These are phyloP conservation scores for Fusarium hainanense DNA, from an alignment of 2,329 filamentous ascomycete species.

Conservation along the genomic window DNA sequence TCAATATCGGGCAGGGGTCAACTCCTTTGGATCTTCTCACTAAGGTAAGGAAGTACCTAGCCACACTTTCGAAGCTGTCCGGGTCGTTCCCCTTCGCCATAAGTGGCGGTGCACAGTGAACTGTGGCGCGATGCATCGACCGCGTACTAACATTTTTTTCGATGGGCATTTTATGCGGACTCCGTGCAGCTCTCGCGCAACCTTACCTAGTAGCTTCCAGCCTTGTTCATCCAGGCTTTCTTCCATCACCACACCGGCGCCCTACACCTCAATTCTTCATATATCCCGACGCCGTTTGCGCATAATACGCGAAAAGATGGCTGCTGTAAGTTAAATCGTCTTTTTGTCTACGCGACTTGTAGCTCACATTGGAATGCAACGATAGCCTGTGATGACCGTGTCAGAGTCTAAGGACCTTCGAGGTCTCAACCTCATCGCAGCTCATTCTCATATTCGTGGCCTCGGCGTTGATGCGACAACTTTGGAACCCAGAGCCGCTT, in stretches of 20 bases:
- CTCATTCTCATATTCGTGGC: slow-evolving; percentile 97
- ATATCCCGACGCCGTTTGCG: slow-evolving; percentile 25
- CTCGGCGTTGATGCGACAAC: slow-evolving; percentile 93
- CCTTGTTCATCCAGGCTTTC: slow-evolving; percentile 17
- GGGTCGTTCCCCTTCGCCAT: neutral
- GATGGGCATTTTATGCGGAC: slow-evolving; percentile 13
- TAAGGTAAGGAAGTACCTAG: neutral
- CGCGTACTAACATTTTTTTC: slow-evolving; percentile 31
- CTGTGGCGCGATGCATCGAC: slow-evolving; percentile 36
- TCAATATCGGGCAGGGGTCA: neutral
- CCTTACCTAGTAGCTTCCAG: slow-evolving; percentile 28
- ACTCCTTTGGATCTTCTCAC: neutral
- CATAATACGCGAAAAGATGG: slow-evolving; percentile 56
- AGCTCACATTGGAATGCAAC: slow-evolving; percentile 39
- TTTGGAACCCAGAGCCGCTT: slow-evolving; percentile 83
- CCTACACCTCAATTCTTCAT: slow-evolving; percentile 26
- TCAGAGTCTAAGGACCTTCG: slow-evolving; percentile 96
- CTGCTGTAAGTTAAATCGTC: slow-evolving; percentile 60
- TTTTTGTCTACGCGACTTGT: slow-evolving; percentile 7
- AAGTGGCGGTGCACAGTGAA: slow-evolving; percentile 30
- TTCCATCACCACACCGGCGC: slow-evolving; percentile 13
- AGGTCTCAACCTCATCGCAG: slow-evolving; percentile 96
- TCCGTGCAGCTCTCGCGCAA: slow-evolving; percentile 32
- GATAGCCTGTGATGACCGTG: slow-evolving; percentile 76
- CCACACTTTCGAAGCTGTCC: neutral